phyloP scores from a whole-genome alignment of 2,329 filamentous ascomycete species.

The Nectriaceae sp. region DNA sequence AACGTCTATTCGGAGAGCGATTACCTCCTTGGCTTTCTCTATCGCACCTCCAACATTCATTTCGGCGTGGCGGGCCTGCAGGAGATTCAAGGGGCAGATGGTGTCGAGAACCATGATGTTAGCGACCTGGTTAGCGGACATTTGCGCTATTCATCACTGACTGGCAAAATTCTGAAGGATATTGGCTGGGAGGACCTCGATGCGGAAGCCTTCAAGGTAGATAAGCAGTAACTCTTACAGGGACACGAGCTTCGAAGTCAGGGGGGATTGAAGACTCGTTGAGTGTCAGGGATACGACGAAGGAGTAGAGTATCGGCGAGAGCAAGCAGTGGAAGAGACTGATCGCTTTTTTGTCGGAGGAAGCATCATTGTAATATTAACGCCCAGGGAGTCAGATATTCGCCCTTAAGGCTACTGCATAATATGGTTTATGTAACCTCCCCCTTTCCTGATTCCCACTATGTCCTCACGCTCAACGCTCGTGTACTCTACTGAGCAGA shows the following conservation, averaged over 20 bases:
- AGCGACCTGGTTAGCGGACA: slow-evolving; percentile 69
- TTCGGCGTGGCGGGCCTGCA: slow-evolving; percentile 85
- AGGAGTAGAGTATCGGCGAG: slow-evolving; percentile 8
- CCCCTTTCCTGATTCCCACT: slow-evolving; percentile 9
- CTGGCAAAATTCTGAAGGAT: slow-evolving; percentile 66
- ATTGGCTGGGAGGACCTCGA: slow-evolving; percentile 71
- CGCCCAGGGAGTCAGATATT: slow-evolving; percentile 15
- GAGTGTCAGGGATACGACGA: slow-evolving; percentile 1
- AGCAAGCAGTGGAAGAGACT: slow-evolving; percentile 1
- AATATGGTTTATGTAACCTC: slow-evolving; percentile 9
- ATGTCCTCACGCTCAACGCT: slow-evolving; percentile 16
- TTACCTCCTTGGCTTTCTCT: slow-evolving; percentile 85
- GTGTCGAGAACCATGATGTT: slow-evolving; percentile 69
- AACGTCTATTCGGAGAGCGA: slow-evolving; percentile 90
- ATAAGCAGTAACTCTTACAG: no score
- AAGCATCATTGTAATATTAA: slow-evolving; percentile 23
- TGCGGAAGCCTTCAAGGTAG: slow-evolving; percentile 27
- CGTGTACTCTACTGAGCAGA: slow-evolving; percentile 15
- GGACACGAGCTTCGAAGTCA: no score
- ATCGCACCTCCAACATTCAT: slow-evolving; percentile 78
- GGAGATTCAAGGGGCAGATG: slow-evolving; percentile 64
- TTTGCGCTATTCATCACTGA: slow-evolving; percentile 67
- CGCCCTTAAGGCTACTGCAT: slow-evolving; percentile 13
- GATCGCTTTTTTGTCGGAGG: slow-evolving; percentile 1
- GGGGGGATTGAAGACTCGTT: slow-evolving; percentile 14